Conservation (phyloP, 305 asterid genomes). For the Striga hermonthica region DNA sequence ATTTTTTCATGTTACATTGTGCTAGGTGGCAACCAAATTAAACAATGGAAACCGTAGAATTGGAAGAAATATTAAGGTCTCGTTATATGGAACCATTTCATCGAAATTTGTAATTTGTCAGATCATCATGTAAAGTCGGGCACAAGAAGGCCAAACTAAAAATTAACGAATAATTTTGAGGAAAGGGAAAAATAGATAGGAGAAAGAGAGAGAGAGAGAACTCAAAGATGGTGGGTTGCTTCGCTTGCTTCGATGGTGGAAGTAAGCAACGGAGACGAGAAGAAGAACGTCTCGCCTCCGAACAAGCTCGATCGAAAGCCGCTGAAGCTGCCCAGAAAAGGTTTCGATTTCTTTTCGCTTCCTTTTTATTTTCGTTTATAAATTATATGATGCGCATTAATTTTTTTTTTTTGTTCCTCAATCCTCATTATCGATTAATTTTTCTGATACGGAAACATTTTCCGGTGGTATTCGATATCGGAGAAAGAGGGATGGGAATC, state of each 20-base stretch:
- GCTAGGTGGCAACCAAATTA: too few species aligned
- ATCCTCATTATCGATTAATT: slow-evolving; percentile 10
- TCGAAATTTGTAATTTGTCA: too few species aligned
- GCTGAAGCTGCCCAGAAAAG: slow-evolving; percentile 95
- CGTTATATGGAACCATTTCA: too few species aligned
- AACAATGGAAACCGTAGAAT: too few species aligned
- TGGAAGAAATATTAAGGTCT: too few species aligned
- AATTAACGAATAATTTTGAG: too few species aligned
- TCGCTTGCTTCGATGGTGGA: slow-evolving; percentile 80
- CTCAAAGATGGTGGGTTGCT: slow-evolving; percentile 61
- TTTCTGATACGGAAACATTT: slow-evolving; percentile 6
- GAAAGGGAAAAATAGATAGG: too few species aligned
- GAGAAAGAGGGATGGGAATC: slow-evolving; percentile 8
- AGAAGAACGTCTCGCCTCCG: slow-evolving; percentile 75
- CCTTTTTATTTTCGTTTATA: not conserved
- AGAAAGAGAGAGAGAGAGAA: not conserved
- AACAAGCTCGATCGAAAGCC: slow-evolving; percentile 79
- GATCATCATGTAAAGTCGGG: too few species aligned
- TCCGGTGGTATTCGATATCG: not conserved
- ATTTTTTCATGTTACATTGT: too few species aligned
- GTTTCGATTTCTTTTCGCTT: slow-evolving; percentile 25
- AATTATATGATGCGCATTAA: too few species aligned
- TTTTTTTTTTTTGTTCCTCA: too few species aligned
- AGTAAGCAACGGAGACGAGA: slow-evolving; percentile 62
- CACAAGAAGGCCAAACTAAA: too few species aligned